Percentiles rank a stretch among this genome's conserved stretches.
These are phyloP conservation scores for Globisporangium paroecandrum DNA, from an alignment of 352 stramenopile species.

Conservation along the genomic window DNA sequence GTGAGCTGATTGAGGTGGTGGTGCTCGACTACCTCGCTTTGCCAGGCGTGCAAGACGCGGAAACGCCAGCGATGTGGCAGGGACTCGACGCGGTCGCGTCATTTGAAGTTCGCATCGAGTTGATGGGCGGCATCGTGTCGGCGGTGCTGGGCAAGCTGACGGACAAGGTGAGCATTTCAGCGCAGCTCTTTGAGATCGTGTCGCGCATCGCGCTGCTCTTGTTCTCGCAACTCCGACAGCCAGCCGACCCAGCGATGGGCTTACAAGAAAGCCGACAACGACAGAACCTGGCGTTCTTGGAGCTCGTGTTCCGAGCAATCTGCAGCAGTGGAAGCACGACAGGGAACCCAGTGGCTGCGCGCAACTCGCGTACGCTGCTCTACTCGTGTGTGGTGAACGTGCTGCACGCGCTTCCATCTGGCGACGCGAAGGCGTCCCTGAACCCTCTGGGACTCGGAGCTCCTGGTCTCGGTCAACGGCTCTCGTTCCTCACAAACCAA, in stretches of 20 bases:
- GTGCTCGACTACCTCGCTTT: slow-evolving; percentile 70
- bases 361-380: slow-evolving; percentile 71
- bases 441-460: slow-evolving; percentile 12
- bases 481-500: slow-evolving; percentile 40
- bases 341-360: slow-evolving; percentile 69
- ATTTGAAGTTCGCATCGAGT: slow-evolving; percentile 47
- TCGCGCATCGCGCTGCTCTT: slow-evolving; percentile 61
- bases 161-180: slow-evolving; percentile 42
- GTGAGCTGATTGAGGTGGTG: slow-evolving; percentile 75
- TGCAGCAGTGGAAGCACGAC: slow-evolving; percentile 53
- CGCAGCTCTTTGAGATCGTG: slow-evolving; percentile 77
- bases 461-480: slow-evolving; percentile 11
- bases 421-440: slow-evolving; percentile 9
- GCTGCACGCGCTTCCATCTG: slow-evolving; percentile 35
- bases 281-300: slow-evolving; percentile 49
- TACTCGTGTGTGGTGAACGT: slow-evolving; percentile 79
- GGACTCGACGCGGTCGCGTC: slow-evolving; percentile 56
- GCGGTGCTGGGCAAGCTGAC: slow-evolving; percentile 64
- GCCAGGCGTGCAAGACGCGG: slow-evolving; percentile 31
- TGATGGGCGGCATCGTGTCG: slow-evolving; percentile 62
- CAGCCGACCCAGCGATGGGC: slow-evolving; percentile 8
- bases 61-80: slow-evolving; percentile 52
- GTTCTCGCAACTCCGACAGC: slow-evolving; percentile 45
- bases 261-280: slow-evolving; percentile 23
- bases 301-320: slow-evolving; percentile 63